A percentile compares a stretch with the other conserved stretches of the same genome.
phyloP scores from a whole-genome alignment of 2,329 filamentous ascomycete species.

The Diaporthe vexans region DNA sequence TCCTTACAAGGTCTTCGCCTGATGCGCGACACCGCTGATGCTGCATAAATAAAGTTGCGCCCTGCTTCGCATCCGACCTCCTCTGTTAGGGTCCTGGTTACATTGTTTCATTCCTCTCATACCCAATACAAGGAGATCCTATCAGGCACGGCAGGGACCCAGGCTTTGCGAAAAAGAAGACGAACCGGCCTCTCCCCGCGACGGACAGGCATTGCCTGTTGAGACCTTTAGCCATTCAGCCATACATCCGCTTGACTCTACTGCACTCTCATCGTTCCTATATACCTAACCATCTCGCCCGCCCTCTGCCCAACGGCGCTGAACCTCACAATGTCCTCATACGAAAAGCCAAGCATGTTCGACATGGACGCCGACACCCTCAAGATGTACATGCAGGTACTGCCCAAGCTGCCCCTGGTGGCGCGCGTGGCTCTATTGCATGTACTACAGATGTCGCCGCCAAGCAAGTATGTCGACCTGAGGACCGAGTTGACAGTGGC shows the following conservation, averaged over 20 bases:
- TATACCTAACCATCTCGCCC: background rate
- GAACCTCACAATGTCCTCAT: background rate
- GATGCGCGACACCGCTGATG: background rate
- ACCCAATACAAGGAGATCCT: slow-evolving; percentile 8
- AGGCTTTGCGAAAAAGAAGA: slow-evolving; percentile 18
- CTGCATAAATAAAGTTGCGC: slow-evolving; percentile 25
- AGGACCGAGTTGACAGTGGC: slow-evolving; percentile 80
- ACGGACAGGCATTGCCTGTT: slow-evolving; percentile 26
- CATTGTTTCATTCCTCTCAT: slow-evolving; percentile 25
- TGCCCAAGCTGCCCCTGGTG: slow-evolving; percentile 73
- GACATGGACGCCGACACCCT: slow-evolving; percentile 43
- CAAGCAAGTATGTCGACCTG: slow-evolving; percentile 83
- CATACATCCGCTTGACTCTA: background rate
- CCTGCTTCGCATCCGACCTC: slow-evolving; percentile 20
- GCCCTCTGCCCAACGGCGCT: background rate
- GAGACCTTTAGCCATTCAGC: background rate
- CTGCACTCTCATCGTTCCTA: background rate
- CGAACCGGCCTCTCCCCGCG: slow-evolving; percentile 7
- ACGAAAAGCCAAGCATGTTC: background rate
- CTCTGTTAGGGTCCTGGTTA: slow-evolving; percentile 14
- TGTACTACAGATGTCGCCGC: slow-evolving; percentile 76
- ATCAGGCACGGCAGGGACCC: slow-evolving; percentile 7
- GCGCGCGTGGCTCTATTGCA: slow-evolving; percentile 74
- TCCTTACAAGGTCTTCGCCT: background rate
- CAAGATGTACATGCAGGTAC: slow-evolving; percentile 50